phyloP scores from a whole-genome alignment of 2,329 filamentous ascomycete species.

The Fusarium concolor region DNA sequence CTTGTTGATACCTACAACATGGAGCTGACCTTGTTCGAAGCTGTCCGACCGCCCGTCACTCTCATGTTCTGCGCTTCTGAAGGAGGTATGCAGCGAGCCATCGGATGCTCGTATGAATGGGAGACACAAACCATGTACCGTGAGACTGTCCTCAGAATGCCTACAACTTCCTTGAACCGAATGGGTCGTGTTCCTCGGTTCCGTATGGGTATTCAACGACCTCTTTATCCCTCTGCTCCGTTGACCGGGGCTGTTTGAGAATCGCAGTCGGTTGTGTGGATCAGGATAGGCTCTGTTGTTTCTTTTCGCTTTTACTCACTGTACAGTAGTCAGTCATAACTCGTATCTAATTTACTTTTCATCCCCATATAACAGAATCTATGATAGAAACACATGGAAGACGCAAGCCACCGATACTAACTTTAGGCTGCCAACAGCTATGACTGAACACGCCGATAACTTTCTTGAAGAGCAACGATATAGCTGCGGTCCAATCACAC shows the following conservation, averaged over 20 bases:
- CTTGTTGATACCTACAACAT: slow-evolving; percentile 53
- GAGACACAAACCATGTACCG: slow-evolving; percentile 46
- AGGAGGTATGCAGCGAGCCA: slow-evolving; percentile 45
- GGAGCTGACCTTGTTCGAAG: slow-evolving; percentile 51
- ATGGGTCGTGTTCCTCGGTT: slow-evolving; percentile 45
- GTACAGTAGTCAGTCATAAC: not conserved
- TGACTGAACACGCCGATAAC: too few species aligned
- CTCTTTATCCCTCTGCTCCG: slow-evolving; percentile 35
- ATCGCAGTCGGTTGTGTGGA: not conserved
- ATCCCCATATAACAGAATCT: not conserved
- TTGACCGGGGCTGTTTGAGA: slow-evolving; percentile 20
- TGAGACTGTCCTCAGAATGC: slow-evolving; percentile 44
- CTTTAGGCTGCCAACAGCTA: too few species aligned
- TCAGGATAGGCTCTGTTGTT: not conserved
- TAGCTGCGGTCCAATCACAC: not conserved
- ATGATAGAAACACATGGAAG: too few species aligned
- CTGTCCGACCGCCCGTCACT: slow-evolving; percentile 42
- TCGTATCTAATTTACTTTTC: not conserved
- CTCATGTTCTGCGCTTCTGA: slow-evolving; percentile 47
- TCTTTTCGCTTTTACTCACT: not conserved
- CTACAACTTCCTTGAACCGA: slow-evolving; percentile 40
- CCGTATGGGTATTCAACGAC: slow-evolving; percentile 43
- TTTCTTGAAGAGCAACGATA: not conserved
- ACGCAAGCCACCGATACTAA: too few species aligned
- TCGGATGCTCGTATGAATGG: slow-evolving; percentile 46